Evolutionary conservation across 1,284 basidiomycete genomes (phyloP), one percentile per base, ranked within the genome.

Genomic region (Jaminaea rosea): DNA sequence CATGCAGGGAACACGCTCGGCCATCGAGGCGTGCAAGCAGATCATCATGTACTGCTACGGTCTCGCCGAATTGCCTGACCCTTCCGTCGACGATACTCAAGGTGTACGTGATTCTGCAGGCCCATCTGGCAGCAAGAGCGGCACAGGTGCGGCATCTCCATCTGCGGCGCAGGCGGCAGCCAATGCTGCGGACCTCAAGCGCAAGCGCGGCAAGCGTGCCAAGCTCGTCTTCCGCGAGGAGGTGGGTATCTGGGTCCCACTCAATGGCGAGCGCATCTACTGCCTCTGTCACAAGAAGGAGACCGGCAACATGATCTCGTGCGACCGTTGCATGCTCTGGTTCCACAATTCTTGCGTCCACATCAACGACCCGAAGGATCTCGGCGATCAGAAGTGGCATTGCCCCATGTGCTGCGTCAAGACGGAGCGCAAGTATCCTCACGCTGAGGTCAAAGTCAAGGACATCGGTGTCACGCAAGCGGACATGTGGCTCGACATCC

Each of bases 321-420:
- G 72, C 15, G 67, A 73, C 50, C 60, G 69, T 34, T 74, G 72
- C 56, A 56, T 59, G 50, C 62, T 63, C 26, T 73, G 72, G 69
- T 74, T 71, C 56, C 72, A 74, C 56, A 65, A 53, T 17, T 50
- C 61, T 21, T 74, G 72, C 49, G 62, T 73, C 19, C 52, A 60
- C 37, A 60, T 73, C 28, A 56, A 55, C n/a, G 59, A 68, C 15
- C 55, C 57, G 13, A 51, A 53, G 21, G 60, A 64, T 15, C 54
- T 63, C 21, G 58, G 57, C 23, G 56, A 61, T 44, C 59, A 67
- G 47, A 19, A 44, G 11, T 74, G 69, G 69, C 62, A 56, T 42
- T 74, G 72, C 39, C 72, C 72, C 4, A 63, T 72, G 60, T 74
- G 72, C 57, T 72, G 66, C 46, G 58, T 69, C 60, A 73, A 72